Base-by-base conservation (phyloP, 257 asterid genomes). In the Hygrophila difformis region DNA sequence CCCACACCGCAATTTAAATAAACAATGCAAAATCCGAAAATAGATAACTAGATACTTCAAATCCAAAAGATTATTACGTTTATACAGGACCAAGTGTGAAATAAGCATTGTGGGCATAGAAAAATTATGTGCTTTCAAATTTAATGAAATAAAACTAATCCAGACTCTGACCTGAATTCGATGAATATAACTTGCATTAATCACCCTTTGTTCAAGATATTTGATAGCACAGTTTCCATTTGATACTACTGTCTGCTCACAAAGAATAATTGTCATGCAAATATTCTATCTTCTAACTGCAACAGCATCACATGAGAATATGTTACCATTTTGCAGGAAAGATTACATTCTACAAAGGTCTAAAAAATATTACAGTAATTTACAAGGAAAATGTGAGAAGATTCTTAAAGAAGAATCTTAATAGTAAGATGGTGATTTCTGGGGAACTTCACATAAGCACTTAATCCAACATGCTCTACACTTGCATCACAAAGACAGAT, bases 201-300 rank as follows among this genome's bases (percentile, higher is more conserved):
- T 40, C 18, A 62, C 26, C 3, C 15, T 50, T 60, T 23, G 28
- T 51, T 49, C 14, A 51, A 44, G 8, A 54, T 40, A 17, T 51
- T 36, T 37, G 68, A 60, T 65, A 57, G 57, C 44, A 46, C 37
- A 65, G 55, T 56, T 16, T 69, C 61, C 64, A 73, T 67, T 47
- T 24, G 68, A 34, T 67, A 56, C n/a, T n/a, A n/a, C 82, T 69
- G 74, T 64, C 75, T 71, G n/a, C n/a, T n/a, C n/a, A n/a, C n/a
- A n/a, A n/a, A n/a, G n/a, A n/a, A n/a, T n/a, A n/a, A n/a, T n/a
- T n/a, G n/a, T n/a, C n/a, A n/a, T n/a, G n/a, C n/a, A n/a, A n/a
- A n/a, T n/a, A 39, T 8, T 19, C 33, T 36, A 37, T 6, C 56
- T 53, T 45, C 52, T 40, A 13, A 33, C n/a, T 23, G 12, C 23